phyloP scores from a whole-genome alignment of 495 filamentous ascomycete species.

The Cudoniella acicularis region DNA sequence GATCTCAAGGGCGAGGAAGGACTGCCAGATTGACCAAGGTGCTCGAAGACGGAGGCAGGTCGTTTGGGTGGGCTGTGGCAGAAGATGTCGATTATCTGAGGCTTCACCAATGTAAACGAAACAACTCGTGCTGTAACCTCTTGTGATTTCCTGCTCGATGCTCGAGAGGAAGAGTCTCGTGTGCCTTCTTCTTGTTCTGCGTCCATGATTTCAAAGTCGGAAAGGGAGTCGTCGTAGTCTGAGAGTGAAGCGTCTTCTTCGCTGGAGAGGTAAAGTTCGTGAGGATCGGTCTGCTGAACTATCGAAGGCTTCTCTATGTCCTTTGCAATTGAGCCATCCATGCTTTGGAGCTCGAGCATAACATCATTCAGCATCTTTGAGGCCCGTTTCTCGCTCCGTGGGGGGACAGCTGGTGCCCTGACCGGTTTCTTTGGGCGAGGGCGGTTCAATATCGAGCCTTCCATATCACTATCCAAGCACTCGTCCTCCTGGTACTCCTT shows the following conservation, averaged over 20 bases:
- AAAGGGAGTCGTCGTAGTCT: constrained; percentile 20
- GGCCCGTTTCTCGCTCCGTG: constrained; percentile 21
- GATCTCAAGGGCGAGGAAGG: neutral
- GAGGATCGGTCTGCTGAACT: constrained; percentile 19
- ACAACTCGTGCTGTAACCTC: constrained; percentile 23
- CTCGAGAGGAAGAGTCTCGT: constrained; percentile 8
- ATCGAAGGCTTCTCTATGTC: constrained; percentile 8
- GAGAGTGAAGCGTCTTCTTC: constrained; percentile 26
- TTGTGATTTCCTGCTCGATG: constrained; percentile 20
- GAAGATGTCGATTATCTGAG: constrained; percentile 24
- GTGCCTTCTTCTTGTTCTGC: neutral
- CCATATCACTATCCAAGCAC: constrained; percentile 20
- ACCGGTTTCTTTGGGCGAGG: constrained; percentile 11
- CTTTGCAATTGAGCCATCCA: constrained; percentile 12
- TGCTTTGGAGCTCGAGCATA: constrained; percentile 18
- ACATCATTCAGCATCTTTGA: constrained; percentile 17
- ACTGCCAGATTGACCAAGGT: neutral
- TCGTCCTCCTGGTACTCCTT: constrained; percentile 18
- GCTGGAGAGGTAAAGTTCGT: constrained; percentile 25
- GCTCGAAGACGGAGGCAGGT: constrained; percentile 10
- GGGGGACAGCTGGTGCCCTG: constrained; percentile 18
- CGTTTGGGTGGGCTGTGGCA: constrained; percentile 10
- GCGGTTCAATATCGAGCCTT: constrained; percentile 18
- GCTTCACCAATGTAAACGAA: constrained; percentile 21
- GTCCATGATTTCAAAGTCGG: constrained; percentile 15